Base-by-base conservation (phyloP, 192 early-diverging fungal species). In the Gonapodya prolifera region DNA sequence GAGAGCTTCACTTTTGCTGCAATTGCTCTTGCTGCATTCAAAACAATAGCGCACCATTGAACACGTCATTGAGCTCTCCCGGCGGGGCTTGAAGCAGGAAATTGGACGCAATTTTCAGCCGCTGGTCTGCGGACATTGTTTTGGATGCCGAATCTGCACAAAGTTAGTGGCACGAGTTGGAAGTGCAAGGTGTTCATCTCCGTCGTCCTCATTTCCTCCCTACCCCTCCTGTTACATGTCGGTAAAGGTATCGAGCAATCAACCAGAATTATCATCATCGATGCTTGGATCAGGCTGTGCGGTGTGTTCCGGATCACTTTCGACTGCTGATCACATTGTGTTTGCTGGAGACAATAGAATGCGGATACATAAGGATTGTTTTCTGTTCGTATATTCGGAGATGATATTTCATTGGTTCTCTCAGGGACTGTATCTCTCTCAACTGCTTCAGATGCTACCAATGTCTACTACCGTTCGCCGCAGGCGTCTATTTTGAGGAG, bases 51-150 rank as follows among this genome's bases (percentile, higher is more conserved):
- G 71, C 89, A 96, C 95, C 96, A 78, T 96, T 96, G 79, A 94
- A 95, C 32, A 99, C 96, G 84, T 97, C 94, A 84, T 93, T 93
- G 2, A 97, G 88, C 87, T 99, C 95, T 61, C 97, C 97, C 2
- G 97, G 97, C n/a, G 97, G 97, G 75, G 92, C 92, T 69, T 92
- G 87, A 70, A 93, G 83, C 17, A 97, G 85, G 77, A 97, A 92
- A 31, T 85, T 80, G 31, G 90, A 86, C 30, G 91, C 92, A 80
- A 92, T 93, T 80, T 90, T 87, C 70, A 94, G 85, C 80, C 88
- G 91, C 76, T 91, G 88, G 76, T 91, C 87, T 23, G 45, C 45
- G 8, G 45, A 61, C 45, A 61, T 61, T 61, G 33, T 34, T 76
- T 2, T 35, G 70, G 34, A 76, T 28, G n/a, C n/a, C n/a, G n/a